Conservation (phyloP, 2,329 filamentous ascomycete genomes). For the Alternaria sp. region DNA sequence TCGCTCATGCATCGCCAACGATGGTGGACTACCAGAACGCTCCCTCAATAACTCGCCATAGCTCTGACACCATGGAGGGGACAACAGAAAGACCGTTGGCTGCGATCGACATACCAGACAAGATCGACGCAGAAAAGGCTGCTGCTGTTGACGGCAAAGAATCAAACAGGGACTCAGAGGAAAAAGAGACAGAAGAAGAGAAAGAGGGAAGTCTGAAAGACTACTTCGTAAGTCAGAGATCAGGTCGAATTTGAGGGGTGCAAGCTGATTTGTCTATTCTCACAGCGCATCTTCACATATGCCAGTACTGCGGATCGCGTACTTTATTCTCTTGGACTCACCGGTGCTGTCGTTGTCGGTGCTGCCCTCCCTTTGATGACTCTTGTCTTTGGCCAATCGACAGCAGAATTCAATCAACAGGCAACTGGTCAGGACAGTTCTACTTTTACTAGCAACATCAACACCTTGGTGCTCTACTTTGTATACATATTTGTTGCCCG, state of each 20-base stretch:
- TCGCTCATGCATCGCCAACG: background rate
- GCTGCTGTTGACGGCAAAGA: background rate
- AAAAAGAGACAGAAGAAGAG: background rate
- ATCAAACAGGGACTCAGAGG: background rate
- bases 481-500: slow-evolving; percentile 31
- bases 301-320: slow-evolving; percentile 12
- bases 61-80: background rate
- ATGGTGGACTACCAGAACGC: background rate
- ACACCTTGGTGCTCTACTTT: slow-evolving; percentile 32
- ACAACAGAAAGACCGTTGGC: background rate
- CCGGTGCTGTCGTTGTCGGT: slow-evolving; percentile 68
- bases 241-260: background rate
- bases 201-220: slow-evolving; percentile 3
- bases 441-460: slow-evolving; percentile 15
- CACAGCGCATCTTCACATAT: slow-evolving; percentile 21
- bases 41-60: background rate
- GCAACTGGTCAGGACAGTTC: slow-evolving; percentile 13
- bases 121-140: background rate
- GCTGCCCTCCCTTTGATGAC: slow-evolving; percentile 80
- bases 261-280: background rate
- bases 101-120: background rate
- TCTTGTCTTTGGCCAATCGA: slow-evolving; percentile 29
- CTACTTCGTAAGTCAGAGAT: slow-evolving; percentile 3
- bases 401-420: slow-evolving; percentile 24
- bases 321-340: slow-evolving; percentile 11